Conservation (phyloP, 805 yeast genomes). For the Ogataea henricii region DNA sequence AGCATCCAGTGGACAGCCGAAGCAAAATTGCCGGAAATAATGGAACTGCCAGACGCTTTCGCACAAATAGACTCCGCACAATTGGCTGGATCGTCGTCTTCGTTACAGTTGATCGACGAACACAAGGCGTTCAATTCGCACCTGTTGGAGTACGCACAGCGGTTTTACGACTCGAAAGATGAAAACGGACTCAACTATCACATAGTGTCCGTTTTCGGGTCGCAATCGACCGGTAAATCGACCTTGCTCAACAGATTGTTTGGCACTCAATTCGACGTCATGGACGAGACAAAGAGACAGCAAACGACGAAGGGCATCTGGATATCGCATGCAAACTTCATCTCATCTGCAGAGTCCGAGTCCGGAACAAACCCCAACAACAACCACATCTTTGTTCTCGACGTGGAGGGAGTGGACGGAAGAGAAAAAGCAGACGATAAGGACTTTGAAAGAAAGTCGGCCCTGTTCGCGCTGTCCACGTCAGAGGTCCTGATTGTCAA, state of each 20-base stretch:
- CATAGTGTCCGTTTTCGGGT: slow-evolving; percentile 93
- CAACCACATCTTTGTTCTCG: slow-evolving; percentile 70
- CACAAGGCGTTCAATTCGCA: slow-evolving; percentile 50
- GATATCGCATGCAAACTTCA: slow-evolving; percentile 59
- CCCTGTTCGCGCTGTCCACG: slow-evolving; percentile 89
- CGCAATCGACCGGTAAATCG: slow-evolving; percentile 95
- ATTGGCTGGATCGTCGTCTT: slow-evolving; percentile 22
- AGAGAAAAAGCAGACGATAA: slow-evolving; percentile 98
- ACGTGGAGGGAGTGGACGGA: slow-evolving; percentile 99
- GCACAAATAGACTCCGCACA: slow-evolving; percentile 4
- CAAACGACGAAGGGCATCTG: slow-evolving; percentile 91
- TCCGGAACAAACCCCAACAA: slow-evolving; percentile 19
- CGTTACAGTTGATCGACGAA: slow-evolving; percentile 67
- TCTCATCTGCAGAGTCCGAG: slow-evolving; percentile 30
- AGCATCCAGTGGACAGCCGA: no score
- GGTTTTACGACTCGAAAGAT: slow-evolving; percentile 28
- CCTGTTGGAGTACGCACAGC: slow-evolving; percentile 34
- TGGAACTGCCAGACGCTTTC: neutral
- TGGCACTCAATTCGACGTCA: slow-evolving; percentile 86
- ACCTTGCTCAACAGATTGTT: slow-evolving; percentile 85
- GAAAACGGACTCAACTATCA: slow-evolving; percentile 75
- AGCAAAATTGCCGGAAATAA: neutral
- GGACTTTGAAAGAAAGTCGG: slow-evolving; percentile 96
- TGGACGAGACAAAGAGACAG: slow-evolving; percentile 83
- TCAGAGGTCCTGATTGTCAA: slow-evolving; percentile 89